Evolutionary conservation across 768 basidiomycete genomes (phyloP).

Genomic region (Podaxis sp.): DNA sequence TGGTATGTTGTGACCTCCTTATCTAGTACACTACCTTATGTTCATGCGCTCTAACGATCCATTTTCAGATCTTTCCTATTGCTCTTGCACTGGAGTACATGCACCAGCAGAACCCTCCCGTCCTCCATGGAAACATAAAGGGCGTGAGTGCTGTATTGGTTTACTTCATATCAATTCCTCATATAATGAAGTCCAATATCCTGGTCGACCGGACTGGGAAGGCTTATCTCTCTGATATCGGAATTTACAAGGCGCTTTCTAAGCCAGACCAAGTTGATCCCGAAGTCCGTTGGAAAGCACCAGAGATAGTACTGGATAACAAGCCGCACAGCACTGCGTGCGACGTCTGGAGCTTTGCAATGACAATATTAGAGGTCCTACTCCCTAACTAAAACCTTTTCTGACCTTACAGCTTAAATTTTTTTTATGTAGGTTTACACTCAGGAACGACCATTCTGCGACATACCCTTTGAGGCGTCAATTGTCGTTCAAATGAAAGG

Average conservation of each 20-base stretch:
- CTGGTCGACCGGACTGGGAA: not conserved
- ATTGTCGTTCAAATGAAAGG: not conserved
- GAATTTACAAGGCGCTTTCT: not conserved
- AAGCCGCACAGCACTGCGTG: not conserved
- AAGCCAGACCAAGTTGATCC: not conserved
- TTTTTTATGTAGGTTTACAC: not conserved
- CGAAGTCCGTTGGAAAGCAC: not conserved
- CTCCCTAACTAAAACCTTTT: not conserved
- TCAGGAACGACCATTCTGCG: not conserved
- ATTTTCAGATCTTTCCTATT: not conserved
- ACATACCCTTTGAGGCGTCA: not conserved
- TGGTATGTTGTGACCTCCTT: not conserved
- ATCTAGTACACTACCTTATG: not conserved
- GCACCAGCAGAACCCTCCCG: not conserved
- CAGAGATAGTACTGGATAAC: not conserved
- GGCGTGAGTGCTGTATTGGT: not conserved
- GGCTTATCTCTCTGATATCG: not conserved
- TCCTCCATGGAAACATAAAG: not conserved
- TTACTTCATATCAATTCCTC: too few species aligned
- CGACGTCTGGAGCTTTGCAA: constrained; percentile 4
- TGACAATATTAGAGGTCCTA: not conserved
- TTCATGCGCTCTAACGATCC: too few species aligned
- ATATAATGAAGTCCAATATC: not conserved
- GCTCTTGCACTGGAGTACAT: not conserved
- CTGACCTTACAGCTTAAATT: not conserved